Conservation (phyloP, 129 eudicot species). For the Mikania micrantha region DNA sequence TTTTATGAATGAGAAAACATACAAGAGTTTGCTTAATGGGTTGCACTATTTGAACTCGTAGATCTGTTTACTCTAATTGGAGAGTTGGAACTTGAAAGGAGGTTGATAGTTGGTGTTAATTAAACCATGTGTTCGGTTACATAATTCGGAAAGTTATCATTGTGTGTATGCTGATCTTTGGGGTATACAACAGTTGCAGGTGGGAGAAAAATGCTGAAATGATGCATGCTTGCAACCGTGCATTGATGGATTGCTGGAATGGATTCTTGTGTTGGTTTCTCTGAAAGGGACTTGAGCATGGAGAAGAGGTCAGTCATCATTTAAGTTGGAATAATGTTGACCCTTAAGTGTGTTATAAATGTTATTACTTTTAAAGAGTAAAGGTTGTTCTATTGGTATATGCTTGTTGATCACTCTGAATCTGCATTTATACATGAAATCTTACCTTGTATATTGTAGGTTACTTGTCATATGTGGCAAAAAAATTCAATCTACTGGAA, state of each 20-base stretch:
- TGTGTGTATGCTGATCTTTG: background rate
- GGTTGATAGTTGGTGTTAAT: background rate
- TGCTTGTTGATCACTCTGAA: background rate
- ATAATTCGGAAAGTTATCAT: background rate
- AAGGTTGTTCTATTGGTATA: background rate
- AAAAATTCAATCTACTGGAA: no score
- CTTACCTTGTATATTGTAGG: slow-evolving; percentile 10
- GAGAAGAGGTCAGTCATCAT: background rate
- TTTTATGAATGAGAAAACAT: slow-evolving; percentile 70
- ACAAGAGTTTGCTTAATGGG: slow-evolving; percentile 49
- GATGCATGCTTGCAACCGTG: background rate
- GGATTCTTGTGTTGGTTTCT: background rate
- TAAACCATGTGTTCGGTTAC: background rate
- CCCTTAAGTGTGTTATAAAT: background rate
- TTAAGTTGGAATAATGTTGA: slow-evolving; percentile 12
- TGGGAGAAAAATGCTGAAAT: background rate
- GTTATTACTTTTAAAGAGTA: background rate
- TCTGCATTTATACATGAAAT: slow-evolving; percentile 7
- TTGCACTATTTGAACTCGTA: slow-evolving; percentile 50
- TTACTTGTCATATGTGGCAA: no score
- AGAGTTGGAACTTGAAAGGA: background rate
- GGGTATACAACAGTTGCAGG: background rate
- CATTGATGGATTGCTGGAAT: background rate
- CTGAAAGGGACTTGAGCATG: background rate
- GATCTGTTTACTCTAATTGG: background rate